Evolutionary conservation across 2,329 filamentous ascomycete genomes (phyloP).

Genomic region (Arthrobotrys musiformis): DNA sequence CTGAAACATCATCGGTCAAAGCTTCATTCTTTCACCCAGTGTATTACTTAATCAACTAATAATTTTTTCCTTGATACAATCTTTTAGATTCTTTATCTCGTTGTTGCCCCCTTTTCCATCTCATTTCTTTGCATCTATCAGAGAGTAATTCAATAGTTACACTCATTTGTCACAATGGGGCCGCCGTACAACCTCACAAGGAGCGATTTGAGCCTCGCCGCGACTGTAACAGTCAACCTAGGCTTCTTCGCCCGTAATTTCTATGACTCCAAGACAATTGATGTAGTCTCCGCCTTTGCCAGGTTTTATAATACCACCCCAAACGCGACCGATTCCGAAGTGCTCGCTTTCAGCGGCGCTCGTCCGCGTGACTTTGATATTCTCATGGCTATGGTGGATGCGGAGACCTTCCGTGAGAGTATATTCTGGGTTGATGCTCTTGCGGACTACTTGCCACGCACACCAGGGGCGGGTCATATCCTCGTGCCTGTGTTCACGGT

Average conservation of each 20-base stretch:
- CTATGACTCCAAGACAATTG: conserved; percentile 23
- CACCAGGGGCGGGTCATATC: conserved; percentile 16
- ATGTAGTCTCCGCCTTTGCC: conserved; percentile 30
- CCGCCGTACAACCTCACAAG: conserved; percentile 14
- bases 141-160: background rate
- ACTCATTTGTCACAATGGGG: conserved; percentile 1
- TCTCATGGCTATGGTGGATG: conserved; percentile 8
- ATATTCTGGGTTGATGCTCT: conserved; percentile 38
- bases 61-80: background rate
- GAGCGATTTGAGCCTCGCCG: conserved; percentile 23
- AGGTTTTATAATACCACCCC: conserved; percentile 25
- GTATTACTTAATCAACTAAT: background rate
- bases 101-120: background rate
- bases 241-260: conserved; percentile 50
- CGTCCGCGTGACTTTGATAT: conserved; percentile 13
- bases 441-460: conserved; percentile 13
- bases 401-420: conserved; percentile 28
- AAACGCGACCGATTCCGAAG: conserved; percentile 33
- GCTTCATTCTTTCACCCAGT: conserved; percentile 33
- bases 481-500: conserved; percentile 43
- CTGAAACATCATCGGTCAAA: conserved; percentile 35
- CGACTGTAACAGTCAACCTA: conserved; percentile 40
- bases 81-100: background rate
- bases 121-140: background rate
- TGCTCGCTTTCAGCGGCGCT: conserved; percentile 25